These are phyloP conservation scores for Hirschioporus abietinus DNA, from an alignment of 768 basidiomycete species.

Conservation along the genomic window DNA sequence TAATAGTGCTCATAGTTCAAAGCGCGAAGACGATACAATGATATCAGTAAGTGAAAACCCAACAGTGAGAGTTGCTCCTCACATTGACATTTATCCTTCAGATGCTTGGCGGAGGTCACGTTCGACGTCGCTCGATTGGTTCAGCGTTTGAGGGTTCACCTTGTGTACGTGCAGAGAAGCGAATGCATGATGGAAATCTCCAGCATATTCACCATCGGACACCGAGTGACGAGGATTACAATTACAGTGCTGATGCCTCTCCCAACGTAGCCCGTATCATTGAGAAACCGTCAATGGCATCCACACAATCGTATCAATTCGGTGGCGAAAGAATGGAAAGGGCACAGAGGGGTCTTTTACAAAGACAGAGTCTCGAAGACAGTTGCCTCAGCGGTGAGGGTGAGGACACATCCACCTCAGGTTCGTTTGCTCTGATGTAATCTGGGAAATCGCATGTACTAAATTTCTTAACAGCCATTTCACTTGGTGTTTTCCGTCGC, in stretches of 20 bases:
- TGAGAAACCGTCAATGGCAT: slow-evolving; percentile 64
- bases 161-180: slow-evolving; percentile 58
- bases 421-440: slow-evolving; percentile 34
- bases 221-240: slow-evolving; percentile 14
- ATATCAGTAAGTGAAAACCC: slow-evolving; percentile 48
- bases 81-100: slow-evolving; percentile 21
- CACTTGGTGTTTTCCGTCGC: slow-evolving; percentile 56
- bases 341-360: slow-evolving; percentile 55
- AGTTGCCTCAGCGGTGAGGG: slow-evolving; percentile 60
- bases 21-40: slow-evolving; percentile 76
- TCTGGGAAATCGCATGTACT: slow-evolving; percentile 10
- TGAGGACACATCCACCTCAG: slow-evolving; percentile 49
- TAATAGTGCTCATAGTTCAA: slow-evolving; percentile 39
- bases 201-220: slow-evolving; percentile 19
- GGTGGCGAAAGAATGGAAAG: slow-evolving; percentile 65
- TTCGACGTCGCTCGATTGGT: slow-evolving; percentile 61
- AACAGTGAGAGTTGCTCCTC: slow-evolving; percentile 3
- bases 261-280: slow-evolving; percentile 42
- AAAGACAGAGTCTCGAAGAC: slow-evolving; percentile 64
- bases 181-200: slow-evolving; percentile 40
- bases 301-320: slow-evolving; percentile 57
- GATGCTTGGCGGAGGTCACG: slow-evolving; percentile 79
- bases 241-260: slow-evolving; percentile 29
- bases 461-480: slow-evolving; percentile 30
- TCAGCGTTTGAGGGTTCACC: slow-evolving; percentile 68